Base-by-base conservation (phyloP, 139 green algal species). In the Desmodesmus armatus region DNA sequence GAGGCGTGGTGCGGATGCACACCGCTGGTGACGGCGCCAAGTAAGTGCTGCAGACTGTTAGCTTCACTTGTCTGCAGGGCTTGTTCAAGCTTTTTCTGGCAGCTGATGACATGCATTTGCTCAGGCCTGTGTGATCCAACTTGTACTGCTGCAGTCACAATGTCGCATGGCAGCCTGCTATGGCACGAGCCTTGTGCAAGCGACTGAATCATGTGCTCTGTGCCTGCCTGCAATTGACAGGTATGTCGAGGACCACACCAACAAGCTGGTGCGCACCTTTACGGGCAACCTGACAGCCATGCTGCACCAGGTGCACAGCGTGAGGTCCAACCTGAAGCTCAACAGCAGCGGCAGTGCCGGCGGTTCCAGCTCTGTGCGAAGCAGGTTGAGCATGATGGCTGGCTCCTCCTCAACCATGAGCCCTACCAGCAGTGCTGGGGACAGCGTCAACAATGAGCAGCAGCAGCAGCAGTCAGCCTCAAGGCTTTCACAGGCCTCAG, bases 201-300 rank as follows among this genome's bases (percentile, higher is more conserved):
- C 35, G 15, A 77, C 19, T 5, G 5, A n/a, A 47, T 0, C 4
- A 69, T 0, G 33, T 31, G 3, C 29, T 40, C 23, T 43, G 5
- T 5, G 25, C 47, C 47, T 55, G 47, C 9, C 47, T 55, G 19
- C 66, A 3, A 29, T 67, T 2, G 21, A 13, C 41, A 84, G 78
- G 41, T 84, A 77, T 67, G 78, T 84, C 29, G 60, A 76, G 29
- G 78, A 84, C 41, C 60, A 76, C 39, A 74, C 78, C 78, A 84
- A 84, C 62, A 75, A 65, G 39, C 43, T 84, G 78, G 63, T 84
- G 43, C 78, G 62, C 78, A 84, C 78, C 25, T 84, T 84, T 31
- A 84, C 78, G 21, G 78, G 78, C 63, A 84, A 84, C 78, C 62
- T 84, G 11, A 76, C 78, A 17, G 29, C 78, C 7, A 66, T 77